Base-by-base conservation (phyloP, 108 stramenopile genomes). In the Skeletonema menzelii region DNA sequence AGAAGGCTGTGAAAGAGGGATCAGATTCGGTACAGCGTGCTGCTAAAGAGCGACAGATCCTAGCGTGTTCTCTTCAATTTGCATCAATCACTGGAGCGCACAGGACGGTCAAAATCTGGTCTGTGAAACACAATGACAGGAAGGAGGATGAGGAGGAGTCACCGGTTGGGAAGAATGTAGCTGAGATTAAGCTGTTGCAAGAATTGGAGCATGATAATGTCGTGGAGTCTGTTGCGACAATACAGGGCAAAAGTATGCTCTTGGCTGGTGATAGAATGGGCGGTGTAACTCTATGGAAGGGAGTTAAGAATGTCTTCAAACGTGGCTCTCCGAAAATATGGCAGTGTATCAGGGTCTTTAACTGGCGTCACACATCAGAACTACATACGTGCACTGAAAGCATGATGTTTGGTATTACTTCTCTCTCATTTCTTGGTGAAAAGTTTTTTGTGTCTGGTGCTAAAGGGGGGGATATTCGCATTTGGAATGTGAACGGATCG, bases 261-360 rank as follows among this genome's bases (percentile, higher is more conserved):
- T 37, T 79, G 30, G 67, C 70, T 37, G 77, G 77, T 61, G 77
- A 72, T 67, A 55, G 77, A 28, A 79, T 72, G 59, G 77, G 77
- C 26, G 27, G 62, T 56, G 70, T 79, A 7, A 67, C 19, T 59
- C 59, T 72, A 13, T 79, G 77, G 77, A 13, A 44, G 5, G 46
- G 42, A 35, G 28, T 70, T 11, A 65, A 47, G 58, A 72, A 62
- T 31, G 55, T 47, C n/a, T 57, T 79, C 27, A 42, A 72, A 42
- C 65, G 57, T 17, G 66, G 66, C 19, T 59, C 59, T 2, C 47
- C 34, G 30, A 20, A 46, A 44, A 15, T 28, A 10, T 79, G 77
- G 77, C 60, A 70, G 11, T 63, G 77, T 55, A 58, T 64, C 15
- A 64, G 77, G 14, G 62, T 57, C 8, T 79, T 79, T 56, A 61